Evolutionary conservation across 2,329 filamentous ascomycete genomes (phyloP), one percentile per base, ranked within the genome.

Genomic region (Ascochyta viciae-villosae): DNA sequence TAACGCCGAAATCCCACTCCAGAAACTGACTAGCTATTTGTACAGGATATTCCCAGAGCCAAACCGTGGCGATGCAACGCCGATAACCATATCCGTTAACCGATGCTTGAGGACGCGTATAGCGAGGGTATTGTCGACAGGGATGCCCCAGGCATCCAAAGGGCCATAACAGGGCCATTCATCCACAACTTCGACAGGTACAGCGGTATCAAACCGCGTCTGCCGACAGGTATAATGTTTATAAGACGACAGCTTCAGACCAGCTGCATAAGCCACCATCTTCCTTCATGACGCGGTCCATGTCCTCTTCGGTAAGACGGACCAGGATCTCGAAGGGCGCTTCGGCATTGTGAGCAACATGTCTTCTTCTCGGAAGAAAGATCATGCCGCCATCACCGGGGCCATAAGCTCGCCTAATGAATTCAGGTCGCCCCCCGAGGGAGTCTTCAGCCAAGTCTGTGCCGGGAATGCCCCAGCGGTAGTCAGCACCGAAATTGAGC

Each of bases 21-120:
- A 57, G 33, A 38, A 50, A 58, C 42, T 22, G 26, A 57, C 35
- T 34, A 54, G 34, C 44, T 73, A 72, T 42, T 74, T 63, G 67
- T 74, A 73, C 71, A 74, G 68, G 71, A 72, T 74, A 74, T 74
- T 63, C 57, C 66, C 61, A 63, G 51, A 63, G 64, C 64, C 57
- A 64, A 61, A 41, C 38, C 52, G 19, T 56, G 37, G 54, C 46
- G 60, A 60, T 48, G 40, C 54, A 61, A 65, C 64, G 57, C 60
- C 63, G 40, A 49, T 57, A 56, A 55, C 42, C 43, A 64, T 64
- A 46, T 61, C 50, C 51, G 43, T 64, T 60, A 60, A 59, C 47
- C 55, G 58, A 63, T 59, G 57, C 50, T 57, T 38, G 59, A 52
- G 44, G 45, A 34, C 53, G 45, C 34, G 33, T 57, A 41, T 49